Conservation (phyloP, 2,329 filamentous ascomycete genomes). For the Aureobasidium sp. region DNA sequence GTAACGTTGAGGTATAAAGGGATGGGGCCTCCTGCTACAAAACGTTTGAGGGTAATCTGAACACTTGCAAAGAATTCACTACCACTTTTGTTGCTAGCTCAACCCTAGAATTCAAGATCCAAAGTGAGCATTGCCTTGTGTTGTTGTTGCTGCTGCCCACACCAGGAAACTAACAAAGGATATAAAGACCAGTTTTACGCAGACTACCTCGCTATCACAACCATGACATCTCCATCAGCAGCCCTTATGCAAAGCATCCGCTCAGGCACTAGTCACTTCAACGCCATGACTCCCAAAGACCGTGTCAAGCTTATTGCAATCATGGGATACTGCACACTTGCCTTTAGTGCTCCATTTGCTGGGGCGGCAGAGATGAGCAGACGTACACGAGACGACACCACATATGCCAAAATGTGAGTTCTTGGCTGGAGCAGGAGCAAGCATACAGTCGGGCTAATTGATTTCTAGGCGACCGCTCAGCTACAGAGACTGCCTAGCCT, state of each 20-base stretch:
- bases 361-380: constrained; percentile 29
- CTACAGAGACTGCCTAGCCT: constrained; percentile 31
- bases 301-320: constrained; percentile 24
- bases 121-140: not conserved
- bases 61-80: not conserved
- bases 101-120: not conserved
- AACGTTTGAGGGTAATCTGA: not conserved
- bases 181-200: not conserved
- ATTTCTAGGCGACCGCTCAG: constrained; percentile 27
- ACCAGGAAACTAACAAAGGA: not conserved
- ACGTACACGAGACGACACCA: constrained; percentile 26
- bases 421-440: not conserved
- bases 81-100: not conserved
- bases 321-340: constrained; percentile 29
- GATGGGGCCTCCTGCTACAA: not conserved
- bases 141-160: not conserved
- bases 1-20: not conserved
- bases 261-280: constrained; percentile 20
- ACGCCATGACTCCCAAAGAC: constrained; percentile 20
- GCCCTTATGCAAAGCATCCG: constrained; percentile 22
- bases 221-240: constrained; percentile 6
- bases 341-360: constrained; percentile 29
- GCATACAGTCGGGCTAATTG: not conserved
- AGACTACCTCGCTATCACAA: not conserved
- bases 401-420: constrained; percentile 28